Evolutionary conservation across 2,329 filamentous ascomycete genomes (phyloP), one percentile per base, ranked within the genome.

Genomic region (Monilinia vaccinii-corymbosi): DNA sequence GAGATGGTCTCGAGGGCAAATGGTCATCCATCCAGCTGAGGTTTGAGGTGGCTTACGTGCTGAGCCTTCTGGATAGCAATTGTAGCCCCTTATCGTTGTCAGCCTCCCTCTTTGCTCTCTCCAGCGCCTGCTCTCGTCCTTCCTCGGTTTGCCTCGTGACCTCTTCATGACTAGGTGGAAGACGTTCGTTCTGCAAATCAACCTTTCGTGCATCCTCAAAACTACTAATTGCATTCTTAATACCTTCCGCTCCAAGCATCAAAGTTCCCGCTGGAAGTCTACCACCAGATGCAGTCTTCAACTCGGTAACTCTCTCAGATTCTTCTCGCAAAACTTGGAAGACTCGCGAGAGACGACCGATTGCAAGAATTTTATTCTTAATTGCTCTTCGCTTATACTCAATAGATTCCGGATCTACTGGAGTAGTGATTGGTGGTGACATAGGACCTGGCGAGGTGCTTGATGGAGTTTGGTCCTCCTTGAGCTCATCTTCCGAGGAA

Each of bases 281-380:
- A 62, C 94, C 94, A 66, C 94, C 94, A 63, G 91, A 88, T 48
- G 92, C 93, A 49, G 93, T 97, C 83, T 99, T 99, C 74, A 99
- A 84, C 75, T 99, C 94, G 44, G 93, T 97, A 60, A 99, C 92
- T 69, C 88, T 85, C 79, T 99, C 94, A 2, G 92, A 96, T 76
- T 99, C 94, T 76, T 99, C 94, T 70, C 94, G 91, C 68, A 99
- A 77, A 55, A 99, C 94, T 74, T 99, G 94, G 86, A 99, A 99
- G 63, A 99, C 94, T 69, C 94, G 89, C 42, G 94, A 97, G 65
- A 99, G 81, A 68, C 94, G 90, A 34, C 94, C 94, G 71, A 99
- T 99, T 62, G 94, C 94, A 69, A 99, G 79, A 71, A 99, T 97
- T 81, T 99, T 99, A 85, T 99, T 99, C 82, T 97, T 97, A 82